Base-by-base conservation (phyloP, 2,329 filamentous ascomycete species). In the Pestalotiopsis sp. region DNA sequence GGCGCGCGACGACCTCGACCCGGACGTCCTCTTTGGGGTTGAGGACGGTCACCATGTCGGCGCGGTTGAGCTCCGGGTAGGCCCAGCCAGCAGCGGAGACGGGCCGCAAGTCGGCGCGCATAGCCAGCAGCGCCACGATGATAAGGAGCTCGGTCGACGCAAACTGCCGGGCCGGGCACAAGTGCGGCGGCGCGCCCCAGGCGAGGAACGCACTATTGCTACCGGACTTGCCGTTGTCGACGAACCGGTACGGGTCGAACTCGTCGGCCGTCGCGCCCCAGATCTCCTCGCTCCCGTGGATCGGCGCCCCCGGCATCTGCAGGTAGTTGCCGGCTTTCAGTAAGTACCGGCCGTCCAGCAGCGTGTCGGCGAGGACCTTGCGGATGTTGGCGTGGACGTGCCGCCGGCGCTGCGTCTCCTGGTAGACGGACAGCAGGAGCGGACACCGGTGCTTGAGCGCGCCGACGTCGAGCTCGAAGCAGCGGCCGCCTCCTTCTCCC, bases 331-430 rank as follows among this genome's bases (percentile, higher is more conserved):
- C 80, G 7, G 73, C 73, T 69, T 78, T 79, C 17, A 83, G 71
- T 4, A 78, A 69, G 61, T 78, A 78, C 25, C 73, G 73, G 52
- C 75, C 75, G 31, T 77, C 76, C 5, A 83, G 66, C 1, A 78
- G 36, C 1, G 74, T 78, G 61, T 82, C 79, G 27, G 78, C 71
- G 4, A 71, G 71, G 0, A 81, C 74, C 9, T 76, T 67, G 57
- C 81, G 78, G 1, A 76, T 75, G 7, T 74, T 74, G 2, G 76
- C 73, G 17, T 75, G 68, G 14, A 69, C 73, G 1, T 74, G 73
- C 25, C 75, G 71, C 5, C 70, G 67, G 7, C 80, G 79, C 27
- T 81, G 74, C 11, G 75, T 77, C 69, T 83, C 81, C 63, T 82
- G 80, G 66, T 78, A 78, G 0, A 76, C 69, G 3, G 81, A 81